Base-by-base conservation (phyloP, 1,284 basidiomycete genomes). In the Inonotus hispidus region DNA sequence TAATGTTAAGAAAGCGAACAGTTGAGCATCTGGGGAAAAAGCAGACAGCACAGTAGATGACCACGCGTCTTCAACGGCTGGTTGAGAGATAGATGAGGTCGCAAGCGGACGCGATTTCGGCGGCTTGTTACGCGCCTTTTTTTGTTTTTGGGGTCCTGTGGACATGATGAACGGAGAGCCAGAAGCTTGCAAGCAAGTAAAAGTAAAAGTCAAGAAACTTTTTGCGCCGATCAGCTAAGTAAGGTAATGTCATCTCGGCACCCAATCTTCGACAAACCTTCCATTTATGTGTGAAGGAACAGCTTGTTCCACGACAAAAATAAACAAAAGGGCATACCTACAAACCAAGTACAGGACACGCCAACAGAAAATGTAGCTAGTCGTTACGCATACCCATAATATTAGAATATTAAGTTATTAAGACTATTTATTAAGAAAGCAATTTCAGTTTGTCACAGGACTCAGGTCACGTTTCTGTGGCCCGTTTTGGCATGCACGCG, bases 1-100 rank as follows among this genome's bases (percentile, higher is more conserved):
- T 21, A 88, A 78, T 32, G 85, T 85, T 52, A 89, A 71, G 63
- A 86, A 79, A 1, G 85, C 86, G 69, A 89, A 88, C 56, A 83
- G 74, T 53, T 75, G 73, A 52, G 81, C 82, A 59, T 79, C 75
- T 7, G 81, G 79, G 14, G 87, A 88, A 70, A 89, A 90, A 8
- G 83, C 77, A 27, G 82, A 86, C 21, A 85, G 72, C 14, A 75
- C 68, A 23, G 77, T 71, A 21, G 79, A 70, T 58, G 75, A 70
- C 23, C 79, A 76, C 21, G 76, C 71, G 68, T 81, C 81, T 64
- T 82, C 77, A 49, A 81, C 77, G 45, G 78, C 73, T 23, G 81
- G 83, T 66, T 87, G 83, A 6, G 84, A 82, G 64, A 88, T 79
- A 53, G 79, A 72, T 32, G 85, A 80, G 32, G 83, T 86, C 4